A percentile compares a stretch with the other conserved stretches of the same genome.
These are phyloP conservation scores for Hymenoscyphus scutula DNA, from an alignment of 2,329 filamentous ascomycete genomes.

Conservation along the genomic window DNA sequence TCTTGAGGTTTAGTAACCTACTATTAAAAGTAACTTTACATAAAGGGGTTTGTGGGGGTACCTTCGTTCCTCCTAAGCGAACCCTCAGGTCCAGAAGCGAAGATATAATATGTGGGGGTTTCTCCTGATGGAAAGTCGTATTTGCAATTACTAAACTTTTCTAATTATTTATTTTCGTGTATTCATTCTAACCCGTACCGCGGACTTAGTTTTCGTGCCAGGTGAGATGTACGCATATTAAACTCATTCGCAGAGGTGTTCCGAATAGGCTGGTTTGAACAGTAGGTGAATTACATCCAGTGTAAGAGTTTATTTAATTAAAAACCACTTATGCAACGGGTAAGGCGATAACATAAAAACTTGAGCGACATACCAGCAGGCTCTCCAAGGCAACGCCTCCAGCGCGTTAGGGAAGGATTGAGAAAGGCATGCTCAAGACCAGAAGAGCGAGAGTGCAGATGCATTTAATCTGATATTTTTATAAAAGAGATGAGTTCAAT, in stretches of 20 bases:
- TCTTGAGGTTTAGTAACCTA: not conserved
- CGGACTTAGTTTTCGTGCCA: too few relatives aligned
- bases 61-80: conserved; percentile 6
- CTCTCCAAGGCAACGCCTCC: conserved; percentile 18
- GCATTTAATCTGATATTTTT: conserved; percentile 6
- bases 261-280: too few relatives aligned
- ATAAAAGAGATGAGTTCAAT: too few relatives aligned
- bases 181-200: conserved; percentile 11
- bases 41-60: not conserved
- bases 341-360: conserved; percentile 5
- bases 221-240: too few relatives aligned
- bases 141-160: conserved; percentile 16
- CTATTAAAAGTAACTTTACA: conserved; percentile 7
- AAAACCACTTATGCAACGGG: conserved; percentile 61
- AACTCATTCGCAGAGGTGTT: too few relatives aligned
- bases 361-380: not conserved
- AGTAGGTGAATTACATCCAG: too few relatives aligned
- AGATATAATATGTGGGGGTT: conserved; percentile 13
- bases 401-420: conserved; percentile 12
- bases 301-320: too few relatives aligned
- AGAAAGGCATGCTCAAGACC: conserved; percentile 25
- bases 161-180: conserved; percentile 22
- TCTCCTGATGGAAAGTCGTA: conserved; percentile 18
- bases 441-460: conserved; percentile 28
- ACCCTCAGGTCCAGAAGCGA: conserved; percentile 7